A percentile compares a stretch with the other conserved stretches of the same genome.
Conservation (phyloP, 257 asterid species). For the Parsonsia alboflavescens region DNA sequence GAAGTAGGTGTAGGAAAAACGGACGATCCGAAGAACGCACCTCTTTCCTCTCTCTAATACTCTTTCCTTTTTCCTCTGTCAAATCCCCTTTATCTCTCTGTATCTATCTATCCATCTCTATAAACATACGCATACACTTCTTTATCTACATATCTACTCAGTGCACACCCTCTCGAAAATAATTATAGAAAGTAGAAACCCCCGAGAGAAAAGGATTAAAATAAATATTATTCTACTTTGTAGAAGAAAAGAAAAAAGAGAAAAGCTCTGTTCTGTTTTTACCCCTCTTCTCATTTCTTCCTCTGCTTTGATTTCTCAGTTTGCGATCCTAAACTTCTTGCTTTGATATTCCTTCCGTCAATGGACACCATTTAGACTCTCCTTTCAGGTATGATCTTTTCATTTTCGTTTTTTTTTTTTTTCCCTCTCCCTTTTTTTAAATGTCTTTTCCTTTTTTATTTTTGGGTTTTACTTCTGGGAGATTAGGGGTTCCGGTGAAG, state of each 20-base stretch:
- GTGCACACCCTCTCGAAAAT: background rate
- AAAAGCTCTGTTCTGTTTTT: slow-evolving; percentile 39
- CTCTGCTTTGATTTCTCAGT: slow-evolving; percentile 27
- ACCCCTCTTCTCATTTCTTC: slow-evolving; percentile 7
- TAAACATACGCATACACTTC: background rate
- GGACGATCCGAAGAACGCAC: slow-evolving; percentile 24
- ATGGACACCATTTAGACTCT: slow-evolving; percentile 48
- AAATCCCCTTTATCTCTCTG: slow-evolving; percentile 12
- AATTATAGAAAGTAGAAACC: background rate
- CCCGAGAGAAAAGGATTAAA: background rate
- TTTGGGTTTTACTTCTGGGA: background rate
- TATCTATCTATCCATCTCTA: background rate
- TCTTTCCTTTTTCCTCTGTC: background rate
- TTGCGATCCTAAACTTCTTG: slow-evolving; percentile 27
- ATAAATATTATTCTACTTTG: background rate
- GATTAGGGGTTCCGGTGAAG: background rate
- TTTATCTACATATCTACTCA: slow-evolving; percentile 4
- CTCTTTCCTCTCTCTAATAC: background rate
- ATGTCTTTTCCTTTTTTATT: background rate
- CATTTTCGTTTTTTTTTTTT: too few species aligned
- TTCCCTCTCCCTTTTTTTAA: background rate
- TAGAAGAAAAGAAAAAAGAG: slow-evolving; percentile 15
- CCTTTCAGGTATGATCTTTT: slow-evolving; percentile 34
- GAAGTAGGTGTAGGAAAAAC: slow-evolving; percentile 17
- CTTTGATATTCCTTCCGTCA: slow-evolving; percentile 17